phyloP scores from a whole-genome alignment of 1,139 yeast genomes.

The Meyerozyma smithsonii region DNA sequence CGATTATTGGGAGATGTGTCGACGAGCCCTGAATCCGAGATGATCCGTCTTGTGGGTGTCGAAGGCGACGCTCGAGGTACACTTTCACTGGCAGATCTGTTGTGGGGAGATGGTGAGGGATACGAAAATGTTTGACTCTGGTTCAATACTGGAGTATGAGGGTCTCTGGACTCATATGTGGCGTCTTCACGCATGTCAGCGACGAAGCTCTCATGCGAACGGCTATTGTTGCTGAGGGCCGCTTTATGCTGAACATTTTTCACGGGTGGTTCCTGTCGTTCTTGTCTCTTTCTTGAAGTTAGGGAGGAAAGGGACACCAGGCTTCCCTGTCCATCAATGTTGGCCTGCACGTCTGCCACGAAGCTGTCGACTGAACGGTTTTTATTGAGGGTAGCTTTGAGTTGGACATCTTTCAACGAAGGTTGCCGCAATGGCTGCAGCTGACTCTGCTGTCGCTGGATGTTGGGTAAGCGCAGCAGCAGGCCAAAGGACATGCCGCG shows the following conservation, averaged over 20 bases:
- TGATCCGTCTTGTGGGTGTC: constrained; percentile 3
- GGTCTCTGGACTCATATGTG: constrained; percentile 7
- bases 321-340: constrained; percentile 5
- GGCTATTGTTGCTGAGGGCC: constrained; percentile 20
- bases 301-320: not conserved
- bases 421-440: constrained; percentile 6
- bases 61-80: constrained; percentile 7
- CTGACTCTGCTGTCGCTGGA: constrained; percentile 5
- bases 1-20: constrained; percentile 5
- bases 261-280: constrained; percentile 11
- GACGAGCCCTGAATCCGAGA: constrained; percentile 3
- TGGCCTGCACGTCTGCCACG: constrained; percentile 19
- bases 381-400: constrained; percentile 19
- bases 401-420: constrained; percentile 20
- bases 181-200: constrained; percentile 17
- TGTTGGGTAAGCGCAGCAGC: constrained; percentile 5
- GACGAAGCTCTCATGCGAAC: constrained; percentile 26
- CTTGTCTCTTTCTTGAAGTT: not conserved
- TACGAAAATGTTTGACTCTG: constrained; percentile 1
- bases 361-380: constrained; percentile 27
- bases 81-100: constrained; percentile 5
- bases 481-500: not conserved
- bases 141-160: not conserved
- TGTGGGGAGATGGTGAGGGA: constrained; percentile 1
- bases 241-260: constrained; percentile 23